Conservation (phyloP, 306 rosid genomes). For the Cucurbita ficifolia region DNA sequence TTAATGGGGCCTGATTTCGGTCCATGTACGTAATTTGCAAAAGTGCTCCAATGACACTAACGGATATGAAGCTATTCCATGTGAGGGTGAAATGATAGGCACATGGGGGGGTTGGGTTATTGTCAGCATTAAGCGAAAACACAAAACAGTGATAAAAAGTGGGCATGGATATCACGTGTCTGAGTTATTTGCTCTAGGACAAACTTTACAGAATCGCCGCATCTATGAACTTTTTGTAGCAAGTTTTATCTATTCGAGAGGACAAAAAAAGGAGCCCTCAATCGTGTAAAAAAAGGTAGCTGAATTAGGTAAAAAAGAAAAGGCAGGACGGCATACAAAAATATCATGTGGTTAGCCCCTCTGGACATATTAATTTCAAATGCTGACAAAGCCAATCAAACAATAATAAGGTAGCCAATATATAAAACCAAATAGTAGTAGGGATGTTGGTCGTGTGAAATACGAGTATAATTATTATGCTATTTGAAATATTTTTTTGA, state of each 20-base stretch:
- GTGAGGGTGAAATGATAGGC: neutral
- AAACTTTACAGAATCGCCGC: neutral
- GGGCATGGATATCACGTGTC: neutral
- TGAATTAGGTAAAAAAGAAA: neutral
- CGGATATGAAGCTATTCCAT: neutral
- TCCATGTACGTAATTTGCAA: neutral
- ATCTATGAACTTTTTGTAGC: neutral
- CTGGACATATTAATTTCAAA: neutral
- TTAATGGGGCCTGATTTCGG: neutral
- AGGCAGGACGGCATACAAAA: neutral
- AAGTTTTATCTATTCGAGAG: neutral
- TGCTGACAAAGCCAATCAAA: neutral
- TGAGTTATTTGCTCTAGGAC: neutral
- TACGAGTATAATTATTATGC: no score
- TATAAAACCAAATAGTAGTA: no score
- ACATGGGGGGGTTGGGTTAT: neutral
- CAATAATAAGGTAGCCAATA: neutral
- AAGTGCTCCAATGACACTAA: neutral
- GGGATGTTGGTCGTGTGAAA: no score
- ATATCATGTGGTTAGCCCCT: neutral
- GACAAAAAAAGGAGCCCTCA: neutral
- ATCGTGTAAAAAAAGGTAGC: neutral
- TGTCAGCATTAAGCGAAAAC: neutral
- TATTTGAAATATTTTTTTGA: no score
- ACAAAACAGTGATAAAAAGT: neutral